Evolutionary conservation across 352 stramenopile species (phyloP), one percentile per base, ranked within the genome.

Genomic region (Globisporangium acanthophoron): DNA sequence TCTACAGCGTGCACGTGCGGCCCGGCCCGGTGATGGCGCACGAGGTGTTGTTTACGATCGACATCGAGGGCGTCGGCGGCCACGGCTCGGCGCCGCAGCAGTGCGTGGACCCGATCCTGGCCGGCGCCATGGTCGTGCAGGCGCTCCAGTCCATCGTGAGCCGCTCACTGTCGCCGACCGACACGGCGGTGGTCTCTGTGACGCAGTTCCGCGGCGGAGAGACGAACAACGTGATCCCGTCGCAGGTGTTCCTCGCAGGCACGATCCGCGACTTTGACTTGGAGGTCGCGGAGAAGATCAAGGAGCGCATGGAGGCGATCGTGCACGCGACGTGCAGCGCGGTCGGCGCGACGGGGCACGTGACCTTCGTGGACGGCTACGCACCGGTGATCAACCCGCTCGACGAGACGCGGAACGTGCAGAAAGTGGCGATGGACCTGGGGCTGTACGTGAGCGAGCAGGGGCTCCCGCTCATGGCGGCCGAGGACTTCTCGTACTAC

Each of bases 191-290:
- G 13, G 74, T 97, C 4, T 97, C 85, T 6, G 79, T 98, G 33
- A 97, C 92, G 13, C 81, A 90, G 58, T 90, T 99, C 57, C 73
- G 85, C 31, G 89, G 78, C n/a, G 96, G 94, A 37, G 84, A 97
- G 49, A 92, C 92, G 5, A 97, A 96, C 70, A 99, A 99, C 69
- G 89, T 98, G 58, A 98, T 99, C 65, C 92, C 96, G 15, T 74
- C 74, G 1, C 83, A 68, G 9, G 92, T 84, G 5, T 76, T 77
- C 5, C 66, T 99, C 13, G 76, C 73, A 15, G 96, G 96, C 35
- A 99, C 96, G 11, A 97, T 98, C 64, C 90, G 96, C 6, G 86
- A 94, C 55, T 94, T 98, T 46, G 91, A 94, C 59, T 76, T 88
- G 7, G 78, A 95, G 54, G 80, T 90, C 39, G 76, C 94, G 12